Percentiles rank a stretch among this genome's conserved stretches.
phyloP scores from a whole-genome alignment of 148 eudicot genomes.

The Silene latifolia region DNA sequence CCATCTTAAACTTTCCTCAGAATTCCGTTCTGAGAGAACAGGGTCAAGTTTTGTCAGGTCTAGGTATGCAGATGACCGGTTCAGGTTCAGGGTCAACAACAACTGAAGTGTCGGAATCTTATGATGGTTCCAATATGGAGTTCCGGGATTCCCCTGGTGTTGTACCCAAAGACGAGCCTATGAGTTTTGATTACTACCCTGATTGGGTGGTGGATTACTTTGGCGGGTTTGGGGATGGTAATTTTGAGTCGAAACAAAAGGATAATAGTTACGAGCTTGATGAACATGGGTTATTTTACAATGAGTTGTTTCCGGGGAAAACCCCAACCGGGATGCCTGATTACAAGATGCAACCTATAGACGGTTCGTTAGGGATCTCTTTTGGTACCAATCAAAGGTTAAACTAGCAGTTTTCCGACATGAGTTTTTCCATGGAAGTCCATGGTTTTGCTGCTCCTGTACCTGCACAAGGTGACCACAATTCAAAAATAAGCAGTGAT shows the following conservation, averaged over 20 bases:
- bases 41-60: not conserved
- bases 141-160: too few species aligned
- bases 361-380: not conserved
- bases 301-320: constrained; percentile 14
- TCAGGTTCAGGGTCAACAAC: constrained; percentile 24
- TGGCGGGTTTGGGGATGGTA: constrained; percentile 15
- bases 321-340: constrained; percentile 8
- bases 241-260: constrained; percentile 23
- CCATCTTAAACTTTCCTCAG: constrained; percentile 44
- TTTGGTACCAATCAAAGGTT: not conserved
- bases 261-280: constrained; percentile 16
- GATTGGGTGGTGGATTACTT: constrained; percentile 31
- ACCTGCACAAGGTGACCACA: not conserved
- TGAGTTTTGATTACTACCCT: constrained; percentile 30
- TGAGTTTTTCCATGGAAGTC: constrained; percentile 1
- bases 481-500: not conserved
- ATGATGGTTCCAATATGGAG: constrained; percentile 5
- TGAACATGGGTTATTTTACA: constrained; percentile 19
- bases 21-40: not conserved
- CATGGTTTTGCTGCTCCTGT: not conserved
- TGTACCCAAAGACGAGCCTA: not conserved
- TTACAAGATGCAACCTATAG: not conserved
- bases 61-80: not conserved
- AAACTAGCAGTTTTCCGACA: not conserved
- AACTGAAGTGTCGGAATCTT: constrained; percentile 14